These are phyloP conservation scores for Daldinia concentrica DNA, from an alignment of 495 filamentous ascomycete genomes.

Conservation along the genomic window DNA sequence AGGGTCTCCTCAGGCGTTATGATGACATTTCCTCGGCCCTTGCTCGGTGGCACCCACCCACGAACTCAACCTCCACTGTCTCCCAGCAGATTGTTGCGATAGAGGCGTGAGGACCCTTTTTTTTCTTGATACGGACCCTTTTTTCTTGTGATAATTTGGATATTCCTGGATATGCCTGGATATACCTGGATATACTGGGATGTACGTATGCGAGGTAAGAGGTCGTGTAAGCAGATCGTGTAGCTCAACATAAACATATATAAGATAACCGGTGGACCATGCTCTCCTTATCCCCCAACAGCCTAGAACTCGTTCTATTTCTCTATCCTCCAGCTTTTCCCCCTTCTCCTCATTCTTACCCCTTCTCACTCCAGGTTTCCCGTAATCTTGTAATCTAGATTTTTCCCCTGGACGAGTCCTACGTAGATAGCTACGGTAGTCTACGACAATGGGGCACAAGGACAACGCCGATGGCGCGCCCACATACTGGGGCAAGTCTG, in stretches of 20 bases:
- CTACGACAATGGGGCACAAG: constrained; percentile 34
- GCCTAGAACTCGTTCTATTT: constrained; percentile 36
- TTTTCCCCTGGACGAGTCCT: constrained; percentile 18
- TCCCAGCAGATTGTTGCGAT: constrained; percentile 6
- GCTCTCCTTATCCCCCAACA: constrained; percentile 19
- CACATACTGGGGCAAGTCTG: constrained; percentile 40
- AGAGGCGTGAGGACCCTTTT: neutral
- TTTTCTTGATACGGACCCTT: constrained; percentile 17
- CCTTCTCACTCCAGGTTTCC: constrained; percentile 14
- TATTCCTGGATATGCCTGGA: neutral
- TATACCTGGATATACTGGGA: neutral
- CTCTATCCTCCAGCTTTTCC: constrained; percentile 9
- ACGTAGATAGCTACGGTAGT: constrained; percentile 5
- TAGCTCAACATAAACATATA: constrained; percentile 29
- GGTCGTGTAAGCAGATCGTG: constrained; percentile 15
- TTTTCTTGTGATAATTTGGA: constrained; percentile 31
- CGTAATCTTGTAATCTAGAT: neutral
- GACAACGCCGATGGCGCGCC: constrained; percentile 37
- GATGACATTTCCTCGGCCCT: constrained; percentile 41
- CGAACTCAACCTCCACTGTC: neutral
- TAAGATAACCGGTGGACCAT: constrained; percentile 28
- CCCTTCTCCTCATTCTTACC: constrained; percentile 1
- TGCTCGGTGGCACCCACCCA: constrained; percentile 40
- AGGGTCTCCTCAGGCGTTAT: constrained; percentile 24
- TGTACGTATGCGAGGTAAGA: constrained; percentile 8